Percentiles rank a stretch among this genome's conserved stretches.
Conservation (phyloP, 495 filamentous ascomycete species). For the Penicillium crystallinum region DNA sequence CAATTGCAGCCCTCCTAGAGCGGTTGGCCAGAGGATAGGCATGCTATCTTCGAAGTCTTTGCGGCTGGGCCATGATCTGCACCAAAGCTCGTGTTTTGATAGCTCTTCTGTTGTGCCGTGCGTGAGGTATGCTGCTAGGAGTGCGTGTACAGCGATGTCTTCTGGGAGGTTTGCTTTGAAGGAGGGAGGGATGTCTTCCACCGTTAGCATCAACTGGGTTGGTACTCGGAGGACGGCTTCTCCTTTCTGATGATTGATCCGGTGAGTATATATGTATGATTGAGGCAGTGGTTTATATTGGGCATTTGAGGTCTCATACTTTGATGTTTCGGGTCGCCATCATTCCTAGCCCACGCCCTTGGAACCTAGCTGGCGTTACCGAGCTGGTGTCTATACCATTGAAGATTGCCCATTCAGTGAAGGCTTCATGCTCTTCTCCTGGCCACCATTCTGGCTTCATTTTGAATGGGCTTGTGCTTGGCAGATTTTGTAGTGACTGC, state of each 20-base stretch:
- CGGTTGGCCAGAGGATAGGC: slow-evolving; percentile 63
- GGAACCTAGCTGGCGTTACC: slow-evolving; percentile 54
- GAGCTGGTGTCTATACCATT: slow-evolving; percentile 55
- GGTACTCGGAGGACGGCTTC: slow-evolving; percentile 61
- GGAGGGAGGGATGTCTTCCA: slow-evolving; percentile 50
- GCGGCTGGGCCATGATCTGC: slow-evolving; percentile 59
- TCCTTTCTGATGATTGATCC: slow-evolving; percentile 27
- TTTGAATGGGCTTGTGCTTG: neutral
- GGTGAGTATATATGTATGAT: neutral
- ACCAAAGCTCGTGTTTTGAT: slow-evolving; percentile 51
- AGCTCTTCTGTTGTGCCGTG: slow-evolving; percentile 35
- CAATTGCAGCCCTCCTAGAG: slow-evolving; percentile 23
- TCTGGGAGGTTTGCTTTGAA: slow-evolving; percentile 41
- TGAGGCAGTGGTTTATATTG: neutral
- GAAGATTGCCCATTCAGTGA: slow-evolving; percentile 57
- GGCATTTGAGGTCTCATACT: slow-evolving; percentile 34
- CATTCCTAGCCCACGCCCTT: slow-evolving; percentile 68
- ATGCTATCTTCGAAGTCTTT: slow-evolving; percentile 56
- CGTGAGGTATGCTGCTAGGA: slow-evolving; percentile 66
- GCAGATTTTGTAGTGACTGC: neutral
- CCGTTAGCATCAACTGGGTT: slow-evolving; percentile 54
- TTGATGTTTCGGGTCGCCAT: slow-evolving; percentile 59
- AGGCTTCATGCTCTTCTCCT: slow-evolving; percentile 45
- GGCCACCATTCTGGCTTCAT: slow-evolving; percentile 37
- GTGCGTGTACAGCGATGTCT: slow-evolving; percentile 58